phyloP scores from a whole-genome alignment of 768 basidiomycete species.

The Termitomyces sp. region DNA sequence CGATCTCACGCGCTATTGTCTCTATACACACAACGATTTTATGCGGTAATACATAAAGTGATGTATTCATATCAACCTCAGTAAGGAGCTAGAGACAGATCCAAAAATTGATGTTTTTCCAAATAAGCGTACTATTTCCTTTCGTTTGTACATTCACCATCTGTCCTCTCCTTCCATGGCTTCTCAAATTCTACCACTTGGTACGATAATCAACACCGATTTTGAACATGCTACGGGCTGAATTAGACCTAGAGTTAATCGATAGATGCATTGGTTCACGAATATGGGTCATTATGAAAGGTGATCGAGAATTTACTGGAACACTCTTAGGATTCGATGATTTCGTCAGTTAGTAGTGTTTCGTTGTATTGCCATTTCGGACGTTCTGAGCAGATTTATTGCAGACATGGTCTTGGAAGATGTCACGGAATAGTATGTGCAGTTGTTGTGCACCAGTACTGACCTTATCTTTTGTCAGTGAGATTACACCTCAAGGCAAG shows the following conservation, averaged over 20 bases:
- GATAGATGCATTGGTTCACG: slow-evolving; percentile 95
- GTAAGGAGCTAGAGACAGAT: background rate
- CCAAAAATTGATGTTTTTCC: background rate
- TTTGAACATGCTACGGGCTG: background rate
- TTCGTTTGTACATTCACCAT: background rate
- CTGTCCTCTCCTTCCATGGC: slow-evolving; percentile 49
- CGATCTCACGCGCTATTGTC: slow-evolving; percentile 1
- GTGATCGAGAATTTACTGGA: slow-evolving; percentile 93
- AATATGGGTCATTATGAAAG: slow-evolving; percentile 99
- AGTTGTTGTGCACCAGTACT: background rate
- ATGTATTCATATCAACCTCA: background rate
- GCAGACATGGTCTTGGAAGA: slow-evolving; percentile 94
- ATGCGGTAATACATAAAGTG: background rate
- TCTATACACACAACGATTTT: background rate
- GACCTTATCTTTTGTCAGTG: slow-evolving; percentile 39
- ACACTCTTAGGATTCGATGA: slow-evolving; percentile 96
- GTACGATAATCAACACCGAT: slow-evolving; percentile 29
- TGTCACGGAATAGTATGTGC: slow-evolving; percentile 88
- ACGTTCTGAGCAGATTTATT: background rate
- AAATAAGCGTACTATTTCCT: background rate
- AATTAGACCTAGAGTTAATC: slow-evolving; percentile 66
- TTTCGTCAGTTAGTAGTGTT: slow-evolving; percentile 86
- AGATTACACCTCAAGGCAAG: slow-evolving; percentile 75
- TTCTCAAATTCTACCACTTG: slow-evolving; percentile 91
- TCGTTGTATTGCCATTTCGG: background rate